Percentiles rank a stretch among this genome's conserved stretches.
Evolutionary conservation across 805 yeast species (phyloP).

Genomic region (Starmerella gropengiesseri): DNA sequence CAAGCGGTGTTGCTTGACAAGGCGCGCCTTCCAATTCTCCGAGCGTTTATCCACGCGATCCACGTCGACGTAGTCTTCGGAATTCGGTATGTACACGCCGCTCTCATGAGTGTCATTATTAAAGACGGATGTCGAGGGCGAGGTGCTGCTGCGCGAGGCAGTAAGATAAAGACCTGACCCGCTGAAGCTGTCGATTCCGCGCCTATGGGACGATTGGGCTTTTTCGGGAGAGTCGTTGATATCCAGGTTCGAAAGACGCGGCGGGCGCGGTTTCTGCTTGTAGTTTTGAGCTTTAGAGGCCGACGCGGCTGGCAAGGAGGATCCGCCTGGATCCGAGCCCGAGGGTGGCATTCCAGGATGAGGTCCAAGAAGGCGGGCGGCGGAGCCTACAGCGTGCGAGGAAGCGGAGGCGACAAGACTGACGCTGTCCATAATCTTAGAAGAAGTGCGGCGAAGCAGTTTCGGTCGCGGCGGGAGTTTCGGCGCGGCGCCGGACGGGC

Average conservation of each 20-base stretch:
- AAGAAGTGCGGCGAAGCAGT: constrained; percentile 20
- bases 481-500: too few species aligned
- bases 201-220: too few species aligned
- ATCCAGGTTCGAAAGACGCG: neutral
- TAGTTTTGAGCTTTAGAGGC: too few species aligned
- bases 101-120: neutral
- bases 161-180: neutral
- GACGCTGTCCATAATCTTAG: constrained; percentile 18
- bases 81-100: constrained; percentile 13
- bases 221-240: too few species aligned
- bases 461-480: constrained; percentile 31
- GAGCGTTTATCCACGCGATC: constrained; percentile 38
- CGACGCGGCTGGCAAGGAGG: too few species aligned
- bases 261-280: neutral
- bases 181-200: neutral
- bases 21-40: constrained; percentile 48
- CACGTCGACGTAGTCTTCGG: constrained; percentile 26
- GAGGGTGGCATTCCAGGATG: too few species aligned
- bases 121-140: neutral
- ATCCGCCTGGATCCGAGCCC: too few species aligned
- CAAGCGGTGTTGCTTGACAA: constrained; percentile 34
- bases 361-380: constrained; percentile 15
- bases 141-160: neutral
- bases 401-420: constrained; percentile 17
- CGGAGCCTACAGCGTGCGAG: constrained; percentile 11